These are phyloP conservation scores for Phytophthora hibernalis DNA, from an alignment of 352 stramenopile genomes.

Conservation along the genomic window DNA sequence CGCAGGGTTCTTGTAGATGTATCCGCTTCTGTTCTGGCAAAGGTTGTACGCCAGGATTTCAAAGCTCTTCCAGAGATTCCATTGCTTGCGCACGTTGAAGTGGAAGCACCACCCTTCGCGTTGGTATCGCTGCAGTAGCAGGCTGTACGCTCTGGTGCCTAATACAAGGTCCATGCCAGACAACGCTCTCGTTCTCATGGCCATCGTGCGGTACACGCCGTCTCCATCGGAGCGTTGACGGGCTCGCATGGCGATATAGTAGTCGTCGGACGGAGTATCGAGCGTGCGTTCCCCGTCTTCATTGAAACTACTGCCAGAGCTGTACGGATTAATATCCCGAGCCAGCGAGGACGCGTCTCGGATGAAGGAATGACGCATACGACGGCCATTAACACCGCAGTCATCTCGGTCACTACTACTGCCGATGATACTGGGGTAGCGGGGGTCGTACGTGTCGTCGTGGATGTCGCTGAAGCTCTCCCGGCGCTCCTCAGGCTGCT, in stretches of 20 bases:
- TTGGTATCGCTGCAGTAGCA: slow-evolving; percentile 80
- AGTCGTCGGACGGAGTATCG: slow-evolving; percentile 35
- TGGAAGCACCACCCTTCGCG: slow-evolving; percentile 83
- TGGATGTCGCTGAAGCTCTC: slow-evolving; percentile 41
- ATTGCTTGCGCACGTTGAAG: slow-evolving; percentile 86
- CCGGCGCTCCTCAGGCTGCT: slow-evolving; percentile 31
- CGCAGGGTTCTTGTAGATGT: slow-evolving; percentile 90
- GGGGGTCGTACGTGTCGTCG: slow-evolving; percentile 33
- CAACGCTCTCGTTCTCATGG: slow-evolving; percentile 43
- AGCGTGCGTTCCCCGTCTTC: slow-evolving; percentile 31
- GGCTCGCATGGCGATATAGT: slow-evolving; percentile 27
- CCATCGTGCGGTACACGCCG: slow-evolving; percentile 30
- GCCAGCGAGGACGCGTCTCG: slow-evolving; percentile 29
- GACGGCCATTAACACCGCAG: slow-evolving; percentile 12
- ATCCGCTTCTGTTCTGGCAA: slow-evolving; percentile 85
- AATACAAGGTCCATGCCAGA: slow-evolving; percentile 84
- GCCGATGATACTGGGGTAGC: slow-evolving; percentile 21
- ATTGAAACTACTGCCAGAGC: slow-evolving; percentile 17
- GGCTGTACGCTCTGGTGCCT: slow-evolving; percentile 72
- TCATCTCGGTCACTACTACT: slow-evolving; percentile 39
- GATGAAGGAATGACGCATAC: slow-evolving; percentile 43
- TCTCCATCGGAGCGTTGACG: slow-evolving; percentile 19
- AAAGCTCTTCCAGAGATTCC: slow-evolving; percentile 88
- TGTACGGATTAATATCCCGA: slow-evolving; percentile 29
- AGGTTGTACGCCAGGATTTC: slow-evolving; percentile 91